Base-by-base conservation (phyloP, 306 rosid genomes). In the Cicer chorassanicum region DNA sequence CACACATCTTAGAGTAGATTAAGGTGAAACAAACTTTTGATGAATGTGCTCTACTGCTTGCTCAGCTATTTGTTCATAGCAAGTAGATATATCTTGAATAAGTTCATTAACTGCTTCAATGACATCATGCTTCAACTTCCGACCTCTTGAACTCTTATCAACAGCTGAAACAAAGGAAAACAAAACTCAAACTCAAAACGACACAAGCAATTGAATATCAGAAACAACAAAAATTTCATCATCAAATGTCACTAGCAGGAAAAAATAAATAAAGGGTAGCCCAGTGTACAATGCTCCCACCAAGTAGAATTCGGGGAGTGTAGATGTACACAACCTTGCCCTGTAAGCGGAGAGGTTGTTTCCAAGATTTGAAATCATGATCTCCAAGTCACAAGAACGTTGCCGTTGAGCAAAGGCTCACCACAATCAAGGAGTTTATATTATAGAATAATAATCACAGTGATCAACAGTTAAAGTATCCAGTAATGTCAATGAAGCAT, bases 31-130 rank as follows among this genome's bases (percentile, higher is more conserved):
- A 5, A 85, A 95, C 99, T 95, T 95, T 38, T 95, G 99, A 89
- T 95, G 99, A 82, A 95, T 95, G 87, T 90, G 99, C 83, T 95
- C 99, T 13, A 95, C 96, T 80, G 99, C 99, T 80, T 95, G 99
- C 86, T 95, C 99, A 9, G 98, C 96, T 81, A 95, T 95, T 81
- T 87, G 92, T 57, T 95, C 99, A 65, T 90, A 87, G 85, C 98
- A 95, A 65, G 96, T 88, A 73, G 83, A 65, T 78, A 95, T 86
- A 79, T 92, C 99, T 85, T 85, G 96, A 81, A 95, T 95, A 62
- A 95, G 99, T 82, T 92, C 98, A 79, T 95, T 95, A 46, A 95
- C 92, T 14, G 97, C 97, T 89, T 95, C 98, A 85, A 95, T 95
- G 76, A 92, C 98, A 88, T 92, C 99, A 74, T 92, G 99, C 87